These are phyloP conservation scores for Rhodosporidiobolus odoratus DNA, from an alignment of 768 basidiomycete genomes.

Conservation along the genomic window DNA sequence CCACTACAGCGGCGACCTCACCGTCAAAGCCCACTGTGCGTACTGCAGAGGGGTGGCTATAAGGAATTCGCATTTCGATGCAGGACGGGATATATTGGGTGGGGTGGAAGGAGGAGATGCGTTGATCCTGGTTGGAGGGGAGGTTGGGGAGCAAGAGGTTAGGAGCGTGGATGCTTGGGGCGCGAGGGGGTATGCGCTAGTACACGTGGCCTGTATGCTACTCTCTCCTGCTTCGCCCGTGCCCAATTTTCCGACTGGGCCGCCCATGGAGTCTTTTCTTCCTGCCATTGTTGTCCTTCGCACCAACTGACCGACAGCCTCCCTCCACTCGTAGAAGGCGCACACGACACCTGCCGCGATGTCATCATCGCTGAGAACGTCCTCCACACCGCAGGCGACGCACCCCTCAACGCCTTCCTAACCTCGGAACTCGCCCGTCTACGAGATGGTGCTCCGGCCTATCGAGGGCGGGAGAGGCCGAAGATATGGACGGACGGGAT, in stretches of 20 bases:
- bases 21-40: constrained; percentile 29
- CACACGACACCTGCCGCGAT: constrained; percentile 13
- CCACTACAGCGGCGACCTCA: constrained; percentile 19
- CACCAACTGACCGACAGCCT: not conserved
- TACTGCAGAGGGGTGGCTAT: constrained; percentile 6
- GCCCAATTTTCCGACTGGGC: no score
- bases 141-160: constrained; percentile 24
- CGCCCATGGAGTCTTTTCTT: no score
- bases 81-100: constrained; percentile 22
- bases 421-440: constrained; percentile 29
- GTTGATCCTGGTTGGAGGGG: constrained; percentile 28
- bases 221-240: not conserved
- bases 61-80: constrained; percentile 27
- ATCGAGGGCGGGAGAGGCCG: constrained; percentile 24
- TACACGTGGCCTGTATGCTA: constrained; percentile 23
- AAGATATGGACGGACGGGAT: constrained; percentile 47
- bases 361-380: constrained; percentile 24
- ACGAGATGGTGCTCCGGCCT: constrained; percentile 25
- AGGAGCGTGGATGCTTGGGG: constrained; percentile 23
- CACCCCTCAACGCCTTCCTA: constrained; percentile 34
- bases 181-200: constrained; percentile 27
- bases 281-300: not conserved
- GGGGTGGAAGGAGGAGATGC: constrained; percentile 32
- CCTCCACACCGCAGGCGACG: constrained; percentile 34
- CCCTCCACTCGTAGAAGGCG: constrained; percentile 3